Base-by-base conservation (phyloP, 495 filamentous ascomycete species). In the Podospora sp. region DNA sequence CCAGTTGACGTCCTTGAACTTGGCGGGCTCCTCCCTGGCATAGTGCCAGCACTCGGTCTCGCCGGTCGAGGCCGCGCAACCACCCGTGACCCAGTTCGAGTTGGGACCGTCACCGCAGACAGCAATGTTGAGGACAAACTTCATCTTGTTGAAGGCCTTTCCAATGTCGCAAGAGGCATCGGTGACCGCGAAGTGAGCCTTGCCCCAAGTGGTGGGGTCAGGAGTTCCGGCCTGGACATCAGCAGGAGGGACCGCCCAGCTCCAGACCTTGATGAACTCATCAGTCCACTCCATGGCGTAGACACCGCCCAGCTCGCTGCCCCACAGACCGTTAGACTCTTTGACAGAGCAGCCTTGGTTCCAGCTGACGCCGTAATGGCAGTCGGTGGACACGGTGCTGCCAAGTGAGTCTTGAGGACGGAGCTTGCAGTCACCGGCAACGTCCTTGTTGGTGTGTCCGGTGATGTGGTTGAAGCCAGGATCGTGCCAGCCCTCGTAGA, bases 401-500 rank as follows among this genome's bases (percentile, higher is more conserved):
- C 85, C 84, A 75, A 76, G 40, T 68, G 75, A 50, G 72, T 71
- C 14, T 77, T 70, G 65, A 91, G 76, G 11, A 67, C 80, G 76
- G 91, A 93, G 8, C 78, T 79, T 26, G 84, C 85, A 21, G 89
- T 33, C 49, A 25, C 24, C 88, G 53, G 83, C 81, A 6, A 73
- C 67, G 0, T 89, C 87, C 81, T 78, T 76, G 18, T 79, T 80
- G 0, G 92, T 93, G 74, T 97, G 94, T 65, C 91, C 78, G 16
- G 92, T 88, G 64, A 94, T 87, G 59, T 82, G 75, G 76, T 96
- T 92, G 59, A 80, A 73, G 1, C 79, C 73, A 61, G 88, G 81
- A 66, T 81, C 63, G 77, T 94, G 92, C 74, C 94, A 91, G 63
- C 88, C 88, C 79, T 97, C 93, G 70, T 95, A 91, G 72, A 97